Evolutionary conservation across 2,329 filamentous ascomycete species (phyloP), one percentile per base, ranked within the genome.

Genomic region (Fusarium gaditjirri): DNA sequence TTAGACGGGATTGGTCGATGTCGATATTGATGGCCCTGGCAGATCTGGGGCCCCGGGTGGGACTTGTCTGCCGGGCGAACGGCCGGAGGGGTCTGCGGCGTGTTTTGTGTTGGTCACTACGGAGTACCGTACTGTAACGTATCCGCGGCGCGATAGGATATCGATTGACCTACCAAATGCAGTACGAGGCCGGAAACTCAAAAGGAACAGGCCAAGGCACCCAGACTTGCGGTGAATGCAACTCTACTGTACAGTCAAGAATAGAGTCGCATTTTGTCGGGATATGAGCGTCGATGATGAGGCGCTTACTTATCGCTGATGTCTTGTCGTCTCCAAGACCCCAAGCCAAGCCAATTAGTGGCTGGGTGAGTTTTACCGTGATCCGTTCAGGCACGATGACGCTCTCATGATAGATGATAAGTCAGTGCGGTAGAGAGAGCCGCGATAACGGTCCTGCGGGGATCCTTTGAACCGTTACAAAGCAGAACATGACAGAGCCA

Each of bases 311-410:
- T 72, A 72, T 73, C 68, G 53, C 56, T 57, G 33, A 65, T 56
- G 65, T 73, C 58, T 73, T 42, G 35, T 60, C 31, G 27, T 55
- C 38, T 33, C 52, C 38, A 33, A 43, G 27, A 50, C n/a, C 35
- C 27, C 25, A 36, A 25, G 27, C 61, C 55, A 43, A 63, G 44
- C 35, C 55, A 43, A 50, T 59, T 35, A 46, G 52, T 68, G 65
- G 39, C 57, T 38, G 50, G 55, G n/a, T 65, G 52, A 52, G 44
- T 54, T 35, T 41, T 58, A 47, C 68, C 23, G 39, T 55, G 55
- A 44, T 49, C 67, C 55, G 46, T 44, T n/a, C 59, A 73, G 63
- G 71, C 68, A 73, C 59, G 53, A 72, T 73, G 71, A 74, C 71
- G 71, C 58, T 71, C 41, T 49, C 35, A 74, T 73, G 71, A 73